These are phyloP conservation scores for Rhizoclosmatium globosum DNA, from an alignment of 192 early-diverging fungal genomes.

Conservation along the genomic window DNA sequence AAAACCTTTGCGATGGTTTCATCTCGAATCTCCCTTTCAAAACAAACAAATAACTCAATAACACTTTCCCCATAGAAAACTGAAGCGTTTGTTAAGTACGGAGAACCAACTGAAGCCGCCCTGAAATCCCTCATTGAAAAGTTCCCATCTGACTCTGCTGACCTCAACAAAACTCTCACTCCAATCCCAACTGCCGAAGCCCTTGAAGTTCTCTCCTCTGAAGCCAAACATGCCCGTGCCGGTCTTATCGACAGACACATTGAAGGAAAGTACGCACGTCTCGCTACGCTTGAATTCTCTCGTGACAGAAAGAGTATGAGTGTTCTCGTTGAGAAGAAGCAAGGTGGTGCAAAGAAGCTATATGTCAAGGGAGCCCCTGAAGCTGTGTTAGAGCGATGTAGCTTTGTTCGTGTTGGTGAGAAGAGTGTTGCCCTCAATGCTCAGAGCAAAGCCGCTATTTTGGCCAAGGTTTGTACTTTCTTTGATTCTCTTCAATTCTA, in stretches of 20 bases:
- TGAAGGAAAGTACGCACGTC: slow-evolving; percentile 64
- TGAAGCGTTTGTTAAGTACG: slow-evolving; percentile 77
- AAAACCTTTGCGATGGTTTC: background rate
- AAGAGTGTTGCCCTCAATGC: slow-evolving; percentile 71
- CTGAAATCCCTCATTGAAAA: slow-evolving; percentile 94
- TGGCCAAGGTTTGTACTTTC: slow-evolving; percentile 60
- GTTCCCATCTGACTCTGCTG: slow-evolving; percentile 77
- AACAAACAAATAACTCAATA: background rate
- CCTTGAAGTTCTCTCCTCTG: slow-evolving; percentile 33
- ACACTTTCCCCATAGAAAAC: slow-evolving; percentile 37
- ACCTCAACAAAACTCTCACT: slow-evolving; percentile 64
- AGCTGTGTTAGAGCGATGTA: slow-evolving; percentile 88
- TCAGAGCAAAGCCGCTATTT: slow-evolving; percentile 64
- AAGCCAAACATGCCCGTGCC: slow-evolving; percentile 51
- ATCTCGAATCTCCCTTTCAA: background rate
- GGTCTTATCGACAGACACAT: slow-evolving; percentile 79
- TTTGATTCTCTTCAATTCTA: background rate
- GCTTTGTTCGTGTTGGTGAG: slow-evolving; percentile 57
- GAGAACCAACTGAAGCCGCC: slow-evolving; percentile 99
- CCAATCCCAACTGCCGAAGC: slow-evolving; percentile 38
- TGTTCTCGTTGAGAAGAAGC: slow-evolving; percentile 70
- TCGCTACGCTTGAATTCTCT: slow-evolving; percentile 88
- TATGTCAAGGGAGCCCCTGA: slow-evolving; percentile 98
- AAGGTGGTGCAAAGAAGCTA: slow-evolving; percentile 46
- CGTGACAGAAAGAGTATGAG: slow-evolving; percentile 99